phyloP scores from a whole-genome alignment of 2,329 filamentous ascomycete species.

The Dendryphion nanum region DNA sequence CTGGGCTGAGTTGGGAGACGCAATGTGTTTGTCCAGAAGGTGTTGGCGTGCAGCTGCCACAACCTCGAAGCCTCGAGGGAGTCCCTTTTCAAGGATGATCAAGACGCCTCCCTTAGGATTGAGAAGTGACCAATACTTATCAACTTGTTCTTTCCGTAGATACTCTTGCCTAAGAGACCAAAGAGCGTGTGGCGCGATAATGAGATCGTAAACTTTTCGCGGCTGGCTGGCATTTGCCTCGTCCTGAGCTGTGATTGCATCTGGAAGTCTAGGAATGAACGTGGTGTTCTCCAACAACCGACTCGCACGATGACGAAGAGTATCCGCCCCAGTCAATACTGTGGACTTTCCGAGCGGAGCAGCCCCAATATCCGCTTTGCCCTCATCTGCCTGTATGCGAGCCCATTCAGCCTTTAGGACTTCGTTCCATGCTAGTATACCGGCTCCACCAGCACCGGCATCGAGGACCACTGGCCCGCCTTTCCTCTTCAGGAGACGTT shows the following conservation, averaged over 20 bases:
- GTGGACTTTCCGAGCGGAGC: slow-evolving; percentile 70
- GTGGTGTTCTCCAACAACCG: slow-evolving; percentile 82
- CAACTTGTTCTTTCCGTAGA: slow-evolving; percentile 72
- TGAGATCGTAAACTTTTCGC: slow-evolving; percentile 82
- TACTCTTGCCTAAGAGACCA: slow-evolving; percentile 74
- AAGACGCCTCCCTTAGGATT: slow-evolving; percentile 83
- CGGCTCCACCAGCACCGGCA: slow-evolving; percentile 71
- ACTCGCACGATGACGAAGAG: slow-evolving; percentile 72
- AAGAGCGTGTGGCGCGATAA: slow-evolving; percentile 83
- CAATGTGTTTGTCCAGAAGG: slow-evolving; percentile 72
- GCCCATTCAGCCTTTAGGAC: slow-evolving; percentile 81
- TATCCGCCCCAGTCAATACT: slow-evolving; percentile 74
- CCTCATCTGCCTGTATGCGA: slow-evolving; percentile 52
- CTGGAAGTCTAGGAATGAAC: slow-evolving; percentile 87
- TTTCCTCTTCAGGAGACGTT: slow-evolving; percentile 59
- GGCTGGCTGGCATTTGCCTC: slow-evolving; percentile 33
- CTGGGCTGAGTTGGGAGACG: slow-evolving; percentile 55
- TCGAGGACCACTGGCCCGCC: slow-evolving; percentile 69
- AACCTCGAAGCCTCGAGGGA: slow-evolving; percentile 88
- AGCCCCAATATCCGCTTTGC: slow-evolving; percentile 19
- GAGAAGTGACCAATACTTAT: slow-evolving; percentile 87
- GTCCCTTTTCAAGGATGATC: slow-evolving; percentile 84
- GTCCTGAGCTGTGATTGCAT: slow-evolving; percentile 69
- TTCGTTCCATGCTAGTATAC: slow-evolving; percentile 72
- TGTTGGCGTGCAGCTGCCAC: slow-evolving; percentile 80